A percentile compares a stretch with the other conserved stretches of the same genome.
phyloP scores from a whole-genome alignment of 176 grass and related monocot genomes.

The bread wheat (Triticum aestivum) region DNA sequence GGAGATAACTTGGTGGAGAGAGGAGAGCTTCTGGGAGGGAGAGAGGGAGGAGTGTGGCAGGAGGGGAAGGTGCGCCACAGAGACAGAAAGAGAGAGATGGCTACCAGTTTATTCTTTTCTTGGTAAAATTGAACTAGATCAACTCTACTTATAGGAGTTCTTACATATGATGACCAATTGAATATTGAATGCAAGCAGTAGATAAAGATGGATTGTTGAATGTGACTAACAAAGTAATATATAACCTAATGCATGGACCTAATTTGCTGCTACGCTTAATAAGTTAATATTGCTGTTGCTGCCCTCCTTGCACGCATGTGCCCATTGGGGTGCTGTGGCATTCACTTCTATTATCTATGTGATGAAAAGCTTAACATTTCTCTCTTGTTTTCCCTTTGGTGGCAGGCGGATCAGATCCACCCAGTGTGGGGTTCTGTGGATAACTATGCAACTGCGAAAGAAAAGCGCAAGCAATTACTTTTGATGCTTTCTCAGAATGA shows the following conservation, averaged over 20 bases:
- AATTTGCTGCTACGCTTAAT: conserved; percentile 4
- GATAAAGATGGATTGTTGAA: conserved; percentile 7
- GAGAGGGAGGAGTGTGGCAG: background rate
- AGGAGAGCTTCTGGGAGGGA: background rate
- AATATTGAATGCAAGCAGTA: conserved; percentile 11
- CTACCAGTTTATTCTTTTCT: conserved; percentile 17
- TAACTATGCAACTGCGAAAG: conserved; percentile 61
- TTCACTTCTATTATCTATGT: conserved; percentile 14
- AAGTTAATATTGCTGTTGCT: background rate
- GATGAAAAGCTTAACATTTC: conserved; percentile 3
- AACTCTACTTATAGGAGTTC: conserved; percentile 1
- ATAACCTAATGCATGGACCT: conserved; percentile 15
- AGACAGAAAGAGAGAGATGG: background rate
- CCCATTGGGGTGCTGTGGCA: background rate
- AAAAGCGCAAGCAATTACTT: conserved; percentile 94
- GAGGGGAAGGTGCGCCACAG: background rate
- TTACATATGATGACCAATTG: background rate
- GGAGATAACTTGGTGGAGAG: background rate
- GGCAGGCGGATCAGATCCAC: conserved; percentile 73
- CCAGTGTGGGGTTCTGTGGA: conserved; percentile 92
- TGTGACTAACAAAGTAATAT: background rate
- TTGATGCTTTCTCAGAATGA: conserved; percentile 89
- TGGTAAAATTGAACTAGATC: conserved; percentile 15
- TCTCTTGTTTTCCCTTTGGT: conserved; percentile 22
- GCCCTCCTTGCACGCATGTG: background rate